Base-by-base conservation (phyloP, 768 basidiomycete species). In the Kondoa malvinella region DNA sequence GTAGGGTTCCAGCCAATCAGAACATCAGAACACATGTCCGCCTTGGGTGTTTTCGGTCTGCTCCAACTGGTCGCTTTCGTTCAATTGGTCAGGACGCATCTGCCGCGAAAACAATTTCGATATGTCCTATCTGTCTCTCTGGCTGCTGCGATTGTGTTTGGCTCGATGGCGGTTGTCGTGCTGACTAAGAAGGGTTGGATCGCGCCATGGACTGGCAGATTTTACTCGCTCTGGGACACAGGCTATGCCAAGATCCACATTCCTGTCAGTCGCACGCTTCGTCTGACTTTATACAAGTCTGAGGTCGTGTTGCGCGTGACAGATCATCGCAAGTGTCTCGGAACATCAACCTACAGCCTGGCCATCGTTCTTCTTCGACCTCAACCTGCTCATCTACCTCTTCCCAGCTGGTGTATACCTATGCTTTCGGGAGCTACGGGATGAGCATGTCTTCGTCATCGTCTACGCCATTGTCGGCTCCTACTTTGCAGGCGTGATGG, bases 401-500 rank as follows among this genome's bases (percentile, higher is more conserved):
- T 99, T 99, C 85, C 95, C 95, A 1, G 94, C 91, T 21, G 95
- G 95, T 71, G 90, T 97, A 40, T 80, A 88, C 74, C 79, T 95
- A 60, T 95, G 91, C 79, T 97, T 97, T 89, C 85, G 84, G 69
- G 83, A 92, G 74, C 82, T 99, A 26, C 85, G 90, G 31, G 95
- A 99, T 76, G 95, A 96, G 75, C 95, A 99, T 75, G 80, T 99
- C 71, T 99, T 99, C 77, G 89, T 99, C 73, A 94, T 99, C 80
- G 91, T 97, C 78, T 99, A 97, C 77, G 86, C 95, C 27, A 84
- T 89, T 71, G 84, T 97, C 75, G 90, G 88, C 61, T 91, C 89
- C 77, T 99, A 99, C 82, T 99, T 99, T 75, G 94, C 95, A 2
- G 95, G 95, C 57, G 94, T 99, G 76, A 99, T 99, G 95, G 95